phyloP scores from a whole-genome alignment of 2,329 filamentous ascomycete genomes.

The Xylaria sp. region DNA sequence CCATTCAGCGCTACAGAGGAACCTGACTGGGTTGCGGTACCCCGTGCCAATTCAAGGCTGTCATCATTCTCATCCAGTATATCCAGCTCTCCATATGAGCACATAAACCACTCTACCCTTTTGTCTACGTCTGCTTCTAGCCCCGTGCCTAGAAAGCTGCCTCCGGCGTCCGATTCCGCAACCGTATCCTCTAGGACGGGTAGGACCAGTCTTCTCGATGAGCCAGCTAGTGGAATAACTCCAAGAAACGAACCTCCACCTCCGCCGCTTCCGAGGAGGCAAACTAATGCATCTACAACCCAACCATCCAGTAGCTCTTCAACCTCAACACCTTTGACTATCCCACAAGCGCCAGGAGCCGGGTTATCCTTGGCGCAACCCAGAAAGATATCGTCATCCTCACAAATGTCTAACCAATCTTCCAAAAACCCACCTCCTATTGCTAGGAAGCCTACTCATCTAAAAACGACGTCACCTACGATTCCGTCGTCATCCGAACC shows the following conservation, averaged over 20 bases:
- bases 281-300: constrained; percentile 41
- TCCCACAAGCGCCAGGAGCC: constrained; percentile 42
- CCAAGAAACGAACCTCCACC: constrained; percentile 54
- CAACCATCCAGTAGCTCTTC: constrained; percentile 38
- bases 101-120: constrained; percentile 63
- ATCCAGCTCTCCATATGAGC: constrained; percentile 69
- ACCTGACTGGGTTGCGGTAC: constrained; percentile 83
- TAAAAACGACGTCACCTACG: constrained; percentile 53
- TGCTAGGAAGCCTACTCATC: constrained; percentile 71
- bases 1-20: constrained; percentile 81
- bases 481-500: constrained; percentile 42
- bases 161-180: constrained; percentile 62
- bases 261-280: constrained; percentile 54
- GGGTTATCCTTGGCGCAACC: constrained; percentile 32
- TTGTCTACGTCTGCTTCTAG: constrained; percentile 60
- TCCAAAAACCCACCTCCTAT: constrained; percentile 56
- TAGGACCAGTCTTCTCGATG: constrained; percentile 58
- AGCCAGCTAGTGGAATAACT: constrained; percentile 46
- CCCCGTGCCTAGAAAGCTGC: constrained; percentile 61
- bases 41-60: constrained; percentile 64
- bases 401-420: constrained; percentile 43
- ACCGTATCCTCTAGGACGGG: constrained; percentile 60
- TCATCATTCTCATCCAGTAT: constrained; percentile 65
- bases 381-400: constrained; percentile 41
- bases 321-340: constrained; percentile 53